Evolutionary conservation across 2,329 filamentous ascomycete species (phyloP).

Genomic region (Pyrenochaeta sp.): DNA sequence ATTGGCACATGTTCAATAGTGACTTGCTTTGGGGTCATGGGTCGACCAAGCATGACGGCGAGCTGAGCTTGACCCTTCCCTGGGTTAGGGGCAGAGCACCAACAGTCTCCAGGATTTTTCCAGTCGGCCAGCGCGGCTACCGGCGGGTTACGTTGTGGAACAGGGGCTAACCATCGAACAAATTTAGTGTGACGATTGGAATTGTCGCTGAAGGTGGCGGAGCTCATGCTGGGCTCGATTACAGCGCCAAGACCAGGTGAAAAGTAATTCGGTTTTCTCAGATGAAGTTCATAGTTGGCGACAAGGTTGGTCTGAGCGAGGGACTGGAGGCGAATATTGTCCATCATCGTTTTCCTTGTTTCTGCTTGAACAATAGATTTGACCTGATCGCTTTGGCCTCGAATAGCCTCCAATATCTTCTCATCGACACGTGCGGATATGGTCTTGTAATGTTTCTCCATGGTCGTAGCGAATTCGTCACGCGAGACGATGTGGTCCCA

Average conservation of each 20-base stretch:
- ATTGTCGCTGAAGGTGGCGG: constrained; percentile 54
- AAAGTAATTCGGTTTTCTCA: constrained; percentile 74
- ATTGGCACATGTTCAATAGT: constrained; percentile 58
- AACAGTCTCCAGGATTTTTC: constrained; percentile 85
- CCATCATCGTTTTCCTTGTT: constrained; percentile 43
- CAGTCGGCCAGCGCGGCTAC: constrained; percentile 71
- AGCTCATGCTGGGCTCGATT: constrained; percentile 68
- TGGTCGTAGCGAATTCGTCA: constrained; percentile 58
- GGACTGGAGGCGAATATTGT: constrained; percentile 40
- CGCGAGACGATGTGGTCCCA: constrained; percentile 50
- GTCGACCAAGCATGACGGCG: constrained; percentile 59
- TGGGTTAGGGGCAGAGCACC: constrained; percentile 70
- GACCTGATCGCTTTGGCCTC: constrained; percentile 25
- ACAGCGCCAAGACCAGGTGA: constrained; percentile 69
- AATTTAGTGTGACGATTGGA: constrained; percentile 9
- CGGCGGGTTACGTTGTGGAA: constrained; percentile 50
- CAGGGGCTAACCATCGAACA: constrained; percentile 21
- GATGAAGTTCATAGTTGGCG: constrained; percentile 40
- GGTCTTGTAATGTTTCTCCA: constrained; percentile 32
- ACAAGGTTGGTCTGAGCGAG: constrained; percentile 44
- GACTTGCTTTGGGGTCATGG: constrained; percentile 51
- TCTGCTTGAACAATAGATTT: constrained; percentile 26
- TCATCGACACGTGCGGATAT: constrained; percentile 33
- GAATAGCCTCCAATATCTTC: constrained; percentile 30
- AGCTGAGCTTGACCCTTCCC: constrained; percentile 69